Evolutionary conservation across 2,329 filamentous ascomycete species (phyloP).

Genomic region (Fusarium sp.): DNA sequence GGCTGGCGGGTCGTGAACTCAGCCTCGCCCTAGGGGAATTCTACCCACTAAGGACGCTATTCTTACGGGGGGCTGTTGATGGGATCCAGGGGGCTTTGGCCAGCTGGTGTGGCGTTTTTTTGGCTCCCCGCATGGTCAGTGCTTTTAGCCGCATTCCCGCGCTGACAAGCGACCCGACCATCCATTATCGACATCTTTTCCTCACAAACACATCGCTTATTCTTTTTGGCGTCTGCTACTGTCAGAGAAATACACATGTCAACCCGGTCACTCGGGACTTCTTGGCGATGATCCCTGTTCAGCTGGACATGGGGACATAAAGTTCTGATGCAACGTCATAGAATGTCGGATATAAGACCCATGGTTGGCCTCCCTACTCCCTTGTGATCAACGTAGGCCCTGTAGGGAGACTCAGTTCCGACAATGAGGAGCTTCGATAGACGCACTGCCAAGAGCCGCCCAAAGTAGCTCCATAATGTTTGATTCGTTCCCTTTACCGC

Average conservation of each 20-base stretch:
- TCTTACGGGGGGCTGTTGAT: conserved; percentile 14
- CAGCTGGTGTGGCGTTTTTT: conserved; percentile 7
- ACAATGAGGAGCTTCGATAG: conserved; percentile 2
- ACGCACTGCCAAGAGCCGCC: conserved; percentile 20
- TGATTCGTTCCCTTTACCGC: conserved; percentile 33
- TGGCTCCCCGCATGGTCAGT: conserved; percentile 26
- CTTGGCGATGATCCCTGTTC: conserved; percentile 36
- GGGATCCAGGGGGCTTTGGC: conserved; percentile 20
- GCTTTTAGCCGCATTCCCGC: conserved; percentile 40
- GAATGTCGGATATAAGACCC: neutral
- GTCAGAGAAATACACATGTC: conserved; percentile 11
- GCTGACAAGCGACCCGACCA: conserved; percentile 35
- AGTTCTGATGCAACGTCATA: conserved; percentile 35
- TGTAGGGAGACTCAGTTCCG: conserved; percentile 10
- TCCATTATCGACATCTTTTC: conserved; percentile 2
- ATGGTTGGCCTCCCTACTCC: conserved; percentile 30
- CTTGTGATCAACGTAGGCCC: conserved; percentile 13
- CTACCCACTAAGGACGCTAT: conserved; percentile 32
- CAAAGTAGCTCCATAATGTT: neutral
- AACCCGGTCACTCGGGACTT: conserved; percentile 23
- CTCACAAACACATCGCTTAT: conserved; percentile 5
- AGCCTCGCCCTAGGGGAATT: conserved; percentile 39
- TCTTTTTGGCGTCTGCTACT: conserved; percentile 1
- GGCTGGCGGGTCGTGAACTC: conserved; percentile 36
- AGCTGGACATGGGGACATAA: conserved; percentile 39